Evolutionary conservation across 73 alveolate species (phyloP), one percentile per base, ranked within the genome.

Genomic region (Paramecium pentaurelia): DNA sequence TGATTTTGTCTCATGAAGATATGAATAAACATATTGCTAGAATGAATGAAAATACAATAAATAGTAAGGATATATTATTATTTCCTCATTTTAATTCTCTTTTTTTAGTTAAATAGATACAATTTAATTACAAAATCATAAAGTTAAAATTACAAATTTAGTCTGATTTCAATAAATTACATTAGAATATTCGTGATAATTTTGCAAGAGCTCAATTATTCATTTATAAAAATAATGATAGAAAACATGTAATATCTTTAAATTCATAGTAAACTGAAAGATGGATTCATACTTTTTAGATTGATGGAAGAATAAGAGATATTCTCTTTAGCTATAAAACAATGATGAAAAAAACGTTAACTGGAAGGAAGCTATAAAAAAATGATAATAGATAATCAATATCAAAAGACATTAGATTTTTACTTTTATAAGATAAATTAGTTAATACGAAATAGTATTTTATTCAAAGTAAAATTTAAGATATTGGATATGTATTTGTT

Each of bases 1-100:
- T 75, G 11, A 34, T 37, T 14, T 38, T 75, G 10, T 75, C 88
- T 32, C 60, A 37, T 36, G 88, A 75, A 22, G 88, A 75, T 34
- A 75, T 75, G 38, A 75, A 75, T n/a, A 75, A 75, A 36, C 88
- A 75, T 75, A 75, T 75, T 3, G 42, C 88, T 10, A 75, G 88
- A 36, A 75, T 70, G 4, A 37, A 75, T 37, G 88, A 75, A n/a
- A 75, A 18, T 34, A 75, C 88, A 34, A 75, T 68, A 1, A 27
- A 8, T 68, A 51, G 47, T 9, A 22, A 40, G 32, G 88, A 75
- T 40, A 40, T 75, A 4, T n/a, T 22, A 18, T 37, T 75, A 75
- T 75, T 75, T 75, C 58, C 42, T 37, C 22, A 75, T 27, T 75
- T 32, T 36, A 75, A 75, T 75, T 75, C 88, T 11, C 42, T 75